Evolutionary conservation across 371 early-diverging fungal species (phyloP), one percentile per base, ranked within the genome.

Genomic region (Polyrhizophydium stewartii): DNA sequence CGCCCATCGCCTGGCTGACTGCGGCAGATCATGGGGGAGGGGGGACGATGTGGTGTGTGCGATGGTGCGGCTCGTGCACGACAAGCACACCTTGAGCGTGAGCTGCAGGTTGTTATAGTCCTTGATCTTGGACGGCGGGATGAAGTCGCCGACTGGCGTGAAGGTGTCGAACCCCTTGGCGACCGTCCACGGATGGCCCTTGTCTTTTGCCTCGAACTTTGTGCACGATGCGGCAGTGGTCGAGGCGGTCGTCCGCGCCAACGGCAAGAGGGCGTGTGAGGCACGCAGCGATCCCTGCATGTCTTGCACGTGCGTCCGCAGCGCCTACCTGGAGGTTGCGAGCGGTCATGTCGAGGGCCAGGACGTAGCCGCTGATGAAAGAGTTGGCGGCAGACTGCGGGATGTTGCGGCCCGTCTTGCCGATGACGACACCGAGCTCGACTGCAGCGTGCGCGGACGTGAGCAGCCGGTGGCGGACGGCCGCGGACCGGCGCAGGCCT

Each of bases 161-260:
- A 97, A 97, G 0, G 94, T 92, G 65, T 97, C 97, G 65, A 86
- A 94, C 0, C 97, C 97, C 73, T 97, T 97, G 33, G 94, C 86
- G 2, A 89, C 81, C n/a, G 88, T 85, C 96, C 96, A 95, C 30
- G 94, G 96, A 46, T 62, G 56, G 13, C 94, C 92, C 60, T 80
- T 83, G 63, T 87, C 85, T 77, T 92, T 94, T 27, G 89, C 94
- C 50, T 80, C 82, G 27, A 85, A n/a, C n/a, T n/a, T n/a, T n/a
- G n/a, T n/a, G n/a, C n/a, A n/a, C n/a, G n/a, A n/a, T n/a, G n/a
- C n/a, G n/a, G n/a, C n/a, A n/a, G n/a, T n/a, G n/a, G n/a, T n/a
- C n/a, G n/a, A n/a, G n/a, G n/a, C n/a, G n/a, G n/a, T n/a, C n/a
- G n/a, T n/a, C n/a, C n/a, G n/a, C n/a, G n/a, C n/a, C n/a, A n/a